Conservation (phyloP, 2,329 filamentous ascomycete species). For the Colletotrichum graminicola region DNA sequence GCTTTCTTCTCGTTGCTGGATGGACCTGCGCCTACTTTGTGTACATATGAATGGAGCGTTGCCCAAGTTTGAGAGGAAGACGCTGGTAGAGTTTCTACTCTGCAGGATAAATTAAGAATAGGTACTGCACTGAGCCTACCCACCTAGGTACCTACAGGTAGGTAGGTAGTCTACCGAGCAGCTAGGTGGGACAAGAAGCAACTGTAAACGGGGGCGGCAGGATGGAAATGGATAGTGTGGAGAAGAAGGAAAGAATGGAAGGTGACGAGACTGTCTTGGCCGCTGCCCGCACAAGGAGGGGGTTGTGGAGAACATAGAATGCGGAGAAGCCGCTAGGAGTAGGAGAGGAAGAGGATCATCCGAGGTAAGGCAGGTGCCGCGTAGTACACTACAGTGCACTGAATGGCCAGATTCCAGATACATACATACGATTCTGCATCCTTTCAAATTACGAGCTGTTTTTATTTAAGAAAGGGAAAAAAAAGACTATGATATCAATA, state of each 20-base stretch:
- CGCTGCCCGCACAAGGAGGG: constrained; percentile 10
- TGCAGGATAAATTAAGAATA: not conserved
- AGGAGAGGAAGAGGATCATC: not conserved
- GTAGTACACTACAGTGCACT: too few species aligned
- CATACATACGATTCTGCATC: not conserved
- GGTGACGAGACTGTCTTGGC: not conserved
- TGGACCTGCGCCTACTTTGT: not conserved
- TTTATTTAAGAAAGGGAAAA: too few species aligned
- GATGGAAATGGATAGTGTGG: constrained; percentile 36
- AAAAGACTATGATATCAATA: too few species aligned
- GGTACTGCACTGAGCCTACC: not conserved
- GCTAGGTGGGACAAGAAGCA: not conserved
- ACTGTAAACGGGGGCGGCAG: not conserved
- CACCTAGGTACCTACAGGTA: not conserved
- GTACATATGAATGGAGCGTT: not conserved
- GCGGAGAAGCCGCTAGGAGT: constrained; percentile 34
- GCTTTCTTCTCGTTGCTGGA: not conserved
- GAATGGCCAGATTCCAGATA: not conserved
- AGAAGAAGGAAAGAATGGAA: constrained; percentile 21
- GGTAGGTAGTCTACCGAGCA: too few species aligned
- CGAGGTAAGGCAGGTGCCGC: not conserved
- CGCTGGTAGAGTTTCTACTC: not conserved
- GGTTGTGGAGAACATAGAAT: constrained; percentile 7
- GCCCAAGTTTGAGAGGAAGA: too few species aligned
- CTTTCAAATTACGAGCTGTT: not conserved